Evolutionary conservation across 169 alveolate species (phyloP), one percentile per base, ranked within the genome.

Genomic region (Plasmodium ovale): DNA sequence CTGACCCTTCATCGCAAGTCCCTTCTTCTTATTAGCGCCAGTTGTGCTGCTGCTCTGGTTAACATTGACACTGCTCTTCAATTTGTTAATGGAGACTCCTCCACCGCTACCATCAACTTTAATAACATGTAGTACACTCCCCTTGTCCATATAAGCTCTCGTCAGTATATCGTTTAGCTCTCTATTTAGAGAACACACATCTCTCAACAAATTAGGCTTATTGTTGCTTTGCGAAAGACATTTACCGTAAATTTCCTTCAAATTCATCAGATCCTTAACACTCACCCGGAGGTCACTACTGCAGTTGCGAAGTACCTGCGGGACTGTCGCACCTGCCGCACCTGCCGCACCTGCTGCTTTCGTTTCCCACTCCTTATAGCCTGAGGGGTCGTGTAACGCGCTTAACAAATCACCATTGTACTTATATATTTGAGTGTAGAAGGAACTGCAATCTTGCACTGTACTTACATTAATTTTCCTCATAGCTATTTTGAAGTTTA

Each of bases 401-500:
- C 54, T 77, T 60, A 77, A 44, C 27, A 77, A 23, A 19, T 44
- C 51, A 16, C 69, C 62, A 19, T 29, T 60, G 16, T 77, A 64
- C 16, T 49, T 77, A 54, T 60, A 77, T 3, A 77, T 56, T 39
- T 42, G 44, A 21, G 77, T 12, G 25, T 77, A 77, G 56, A 77
- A 77, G 14, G 88, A 77, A 10, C 12, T 21, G 5, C 33, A 6
- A 42, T 72, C 87, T 53, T 44, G 54, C 21, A 62, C 6, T 29
- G 4, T 29, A n/a, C n/a, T n/a, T n/a, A n/a, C n/a, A 6, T 59
- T 77, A 60, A 77, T 77, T 60, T 77, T 77, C 27, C 54, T 77
- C 6, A 77, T 23, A 21, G 88, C 88, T 39, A 77, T 77, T 47
- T 62, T 77, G 27, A 77, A 77, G 33, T 64, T 77, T 53, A 77